Percentiles rank a stretch among this genome's conserved stretches.
These are phyloP conservation scores for Scenedesmus sp. DNA, from an alignment of 163 green algal species.

Conservation along the genomic window DNA sequence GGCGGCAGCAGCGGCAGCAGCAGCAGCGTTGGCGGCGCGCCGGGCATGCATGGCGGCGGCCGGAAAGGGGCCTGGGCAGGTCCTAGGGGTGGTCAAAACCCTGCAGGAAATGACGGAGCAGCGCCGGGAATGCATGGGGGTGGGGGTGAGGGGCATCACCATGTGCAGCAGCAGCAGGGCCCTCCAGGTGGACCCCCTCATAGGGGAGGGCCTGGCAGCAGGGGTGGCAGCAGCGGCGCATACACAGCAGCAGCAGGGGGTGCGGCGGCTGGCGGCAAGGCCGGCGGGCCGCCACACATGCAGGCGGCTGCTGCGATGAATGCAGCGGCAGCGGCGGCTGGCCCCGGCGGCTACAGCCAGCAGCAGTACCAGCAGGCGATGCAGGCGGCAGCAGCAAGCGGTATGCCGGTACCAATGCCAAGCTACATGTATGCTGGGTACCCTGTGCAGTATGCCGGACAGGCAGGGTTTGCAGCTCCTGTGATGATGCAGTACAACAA, in stretches of 20 bases:
- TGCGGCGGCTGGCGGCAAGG: background rate
- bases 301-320: background rate
- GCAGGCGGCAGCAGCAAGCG: background rate
- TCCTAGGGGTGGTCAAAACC: background rate
- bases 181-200: background rate
- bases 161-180: background rate
- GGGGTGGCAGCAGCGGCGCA: background rate
- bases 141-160: background rate
- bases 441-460: background rate
- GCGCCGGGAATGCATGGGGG: background rate
- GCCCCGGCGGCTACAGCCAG: background rate
- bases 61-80: background rate
- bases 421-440: background rate
- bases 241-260: background rate
- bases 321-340: background rate
- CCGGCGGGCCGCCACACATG: background rate
- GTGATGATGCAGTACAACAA: background rate
- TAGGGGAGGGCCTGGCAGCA: conserved; percentile 4
- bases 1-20: background rate
- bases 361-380: conserved; percentile 19
- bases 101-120: background rate
- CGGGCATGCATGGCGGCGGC: background rate
- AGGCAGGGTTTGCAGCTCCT: background rate
- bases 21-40: background rate
- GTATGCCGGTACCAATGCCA: conserved; percentile 1